Evolutionary conservation across 2,329 filamentous ascomycete genomes (phyloP).

Genomic region (Penicillium sp.): DNA sequence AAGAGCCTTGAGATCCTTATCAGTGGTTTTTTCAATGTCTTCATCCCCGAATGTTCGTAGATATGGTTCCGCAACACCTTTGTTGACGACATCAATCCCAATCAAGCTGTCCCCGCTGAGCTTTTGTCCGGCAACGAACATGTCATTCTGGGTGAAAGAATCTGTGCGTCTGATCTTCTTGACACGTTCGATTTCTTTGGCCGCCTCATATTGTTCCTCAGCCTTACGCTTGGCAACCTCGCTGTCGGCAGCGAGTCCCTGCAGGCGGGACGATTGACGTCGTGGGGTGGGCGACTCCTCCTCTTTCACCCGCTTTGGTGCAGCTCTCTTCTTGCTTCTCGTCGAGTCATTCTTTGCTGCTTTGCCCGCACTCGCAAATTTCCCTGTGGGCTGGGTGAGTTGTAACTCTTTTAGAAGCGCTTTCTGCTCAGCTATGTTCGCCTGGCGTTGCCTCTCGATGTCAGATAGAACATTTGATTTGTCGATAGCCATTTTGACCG

Average conservation of each 20-base stretch:
- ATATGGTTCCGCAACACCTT: conserved; percentile 73
- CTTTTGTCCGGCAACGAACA: conserved; percentile 77
- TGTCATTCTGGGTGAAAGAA: conserved; percentile 71
- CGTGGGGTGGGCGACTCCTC: conserved; percentile 56
- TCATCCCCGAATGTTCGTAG: conserved; percentile 83
- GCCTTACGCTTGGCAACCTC: conserved; percentile 69
- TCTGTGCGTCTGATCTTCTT: conserved; percentile 67
- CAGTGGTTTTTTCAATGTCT: conserved; percentile 74
- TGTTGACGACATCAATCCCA: conserved; percentile 57
- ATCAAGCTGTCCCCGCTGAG: conserved; percentile 67
- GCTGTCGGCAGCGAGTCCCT: conserved; percentile 64
- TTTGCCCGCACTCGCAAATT: conserved; percentile 57
- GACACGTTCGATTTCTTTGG: conserved; percentile 57
- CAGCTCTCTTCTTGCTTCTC: conserved; percentile 48
- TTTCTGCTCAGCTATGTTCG: conserved; percentile 85
- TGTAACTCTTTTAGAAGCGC: conserved; percentile 77
- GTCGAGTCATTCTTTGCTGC: conserved; percentile 44
- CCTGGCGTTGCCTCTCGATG: conserved; percentile 46
- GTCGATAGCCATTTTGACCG: background rate
- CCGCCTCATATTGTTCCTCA: conserved; percentile 61
- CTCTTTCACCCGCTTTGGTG: conserved; percentile 62
- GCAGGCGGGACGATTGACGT: conserved; percentile 62
- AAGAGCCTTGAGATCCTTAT: conserved; percentile 71
- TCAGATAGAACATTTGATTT: background rate
- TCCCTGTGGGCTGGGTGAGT: conserved; percentile 65